These are phyloP conservation scores for Lentinula guzmanii DNA, from an alignment of 768 basidiomycete species.

Conservation along the genomic window DNA sequence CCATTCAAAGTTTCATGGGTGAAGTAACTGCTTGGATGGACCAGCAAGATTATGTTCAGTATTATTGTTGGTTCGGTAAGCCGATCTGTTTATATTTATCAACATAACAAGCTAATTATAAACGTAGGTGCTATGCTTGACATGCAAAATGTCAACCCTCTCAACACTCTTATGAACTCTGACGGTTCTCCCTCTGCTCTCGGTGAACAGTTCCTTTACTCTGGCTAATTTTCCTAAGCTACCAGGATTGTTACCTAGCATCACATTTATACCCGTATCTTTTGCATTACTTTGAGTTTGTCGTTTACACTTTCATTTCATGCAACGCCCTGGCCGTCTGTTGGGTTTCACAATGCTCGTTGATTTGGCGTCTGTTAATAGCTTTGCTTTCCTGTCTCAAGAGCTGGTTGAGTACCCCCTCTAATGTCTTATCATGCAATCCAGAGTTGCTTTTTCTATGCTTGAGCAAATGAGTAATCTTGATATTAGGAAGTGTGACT, in stretches of 20 bases:
- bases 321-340: not conserved
- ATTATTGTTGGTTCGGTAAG: slow-evolving; percentile 58
- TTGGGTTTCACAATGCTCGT: slow-evolving; percentile 9
- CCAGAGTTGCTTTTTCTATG: not conserved
- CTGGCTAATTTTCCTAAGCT: slow-evolving; percentile 1
- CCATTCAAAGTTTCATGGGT: slow-evolving; percentile 45
- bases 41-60: slow-evolving; percentile 29
- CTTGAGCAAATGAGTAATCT: not conserved
- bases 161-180: slow-evolving; percentile 44
- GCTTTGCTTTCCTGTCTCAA: not conserved
- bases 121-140: slow-evolving; percentile 47
- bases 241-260: not conserved
- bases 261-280: not conserved
- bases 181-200: slow-evolving; percentile 46
- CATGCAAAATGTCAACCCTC: slow-evolving; percentile 49
- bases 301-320: not conserved
- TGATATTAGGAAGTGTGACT: not conserved
- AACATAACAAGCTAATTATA: not conserved
- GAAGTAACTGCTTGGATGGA: slow-evolving; percentile 42
- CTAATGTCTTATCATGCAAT: not conserved
- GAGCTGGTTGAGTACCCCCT: slow-evolving; percentile 2
- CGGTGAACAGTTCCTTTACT: slow-evolving; percentile 43
- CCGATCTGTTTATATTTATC: slow-evolving; percentile 10
- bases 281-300: not conserved
- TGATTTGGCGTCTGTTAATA: not conserved